Conservation (phyloP, 2,329 filamentous ascomycete species). For the Curvularia spicifera region DNA sequence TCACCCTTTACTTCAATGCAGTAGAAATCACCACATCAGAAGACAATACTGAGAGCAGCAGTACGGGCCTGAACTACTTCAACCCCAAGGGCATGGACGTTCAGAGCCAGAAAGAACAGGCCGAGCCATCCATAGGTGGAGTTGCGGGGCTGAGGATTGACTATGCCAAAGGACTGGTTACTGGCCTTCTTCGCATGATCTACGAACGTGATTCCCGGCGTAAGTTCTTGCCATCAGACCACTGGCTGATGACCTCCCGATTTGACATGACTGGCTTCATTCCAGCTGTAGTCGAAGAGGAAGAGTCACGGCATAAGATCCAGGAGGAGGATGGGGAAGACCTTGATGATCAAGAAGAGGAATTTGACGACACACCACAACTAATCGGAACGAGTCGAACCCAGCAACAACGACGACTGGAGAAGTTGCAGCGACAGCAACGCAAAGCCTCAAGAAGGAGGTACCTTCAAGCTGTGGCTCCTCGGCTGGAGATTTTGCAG, state of each 20-base stretch:
- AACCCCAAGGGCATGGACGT: slow-evolving; percentile 29
- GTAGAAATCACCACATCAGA: slow-evolving; percentile 63
- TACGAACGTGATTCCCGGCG: slow-evolving; percentile 93
- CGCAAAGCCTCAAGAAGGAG: slow-evolving; percentile 71
- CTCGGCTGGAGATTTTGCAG: slow-evolving; percentile 85
- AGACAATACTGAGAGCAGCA: slow-evolving; percentile 55
- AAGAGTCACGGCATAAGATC: slow-evolving; percentile 75
- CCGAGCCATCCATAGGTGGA: slow-evolving; percentile 60
- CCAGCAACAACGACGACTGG: slow-evolving; percentile 66
- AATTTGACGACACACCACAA: slow-evolving; percentile 44
- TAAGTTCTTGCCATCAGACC: slow-evolving; percentile 78
- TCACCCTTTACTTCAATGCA: slow-evolving; percentile 85
- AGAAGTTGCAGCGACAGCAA: slow-evolving; percentile 68
- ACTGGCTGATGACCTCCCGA: slow-evolving; percentile 91
- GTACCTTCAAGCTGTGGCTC: slow-evolving; percentile 78
- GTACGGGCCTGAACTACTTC: slow-evolving; percentile 54
- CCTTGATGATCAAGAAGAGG: slow-evolving; percentile 51
- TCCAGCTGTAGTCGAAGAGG: slow-evolving; percentile 82
- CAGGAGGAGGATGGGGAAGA: slow-evolving; percentile 68
- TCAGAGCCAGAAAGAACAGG: slow-evolving; percentile 37
- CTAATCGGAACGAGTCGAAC: slow-evolving; percentile 65
- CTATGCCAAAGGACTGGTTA: slow-evolving; percentile 80
- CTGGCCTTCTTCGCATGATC: slow-evolving; percentile 80
- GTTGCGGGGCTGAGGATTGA: slow-evolving; percentile 76
- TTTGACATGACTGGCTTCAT: slow-evolving; percentile 92